Evolutionary conservation across 2,329 filamentous ascomycete genomes (phyloP).

Genomic region (Fusarium buxicola): DNA sequence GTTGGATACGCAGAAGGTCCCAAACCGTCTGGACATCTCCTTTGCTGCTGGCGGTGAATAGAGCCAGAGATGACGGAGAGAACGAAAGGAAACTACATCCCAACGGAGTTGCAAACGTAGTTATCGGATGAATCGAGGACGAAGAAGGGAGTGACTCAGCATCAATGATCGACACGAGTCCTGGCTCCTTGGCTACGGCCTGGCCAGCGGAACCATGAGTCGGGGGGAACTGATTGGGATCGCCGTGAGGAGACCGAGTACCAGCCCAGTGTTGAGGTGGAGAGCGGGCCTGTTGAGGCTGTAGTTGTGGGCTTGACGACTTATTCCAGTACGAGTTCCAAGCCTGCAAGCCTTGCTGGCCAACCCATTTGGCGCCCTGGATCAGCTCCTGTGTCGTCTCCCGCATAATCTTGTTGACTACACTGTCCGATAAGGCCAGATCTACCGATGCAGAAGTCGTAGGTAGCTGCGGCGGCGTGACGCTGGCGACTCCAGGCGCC

Average conservation of each 20-base stretch:
- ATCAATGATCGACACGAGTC: slow-evolving; percentile 81
- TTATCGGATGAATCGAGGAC: slow-evolving; percentile 69
- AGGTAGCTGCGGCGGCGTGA: slow-evolving; percentile 77
- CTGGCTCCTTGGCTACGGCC: slow-evolving; percentile 71
- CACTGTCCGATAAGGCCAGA: slow-evolving; percentile 75
- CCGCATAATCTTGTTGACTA: slow-evolving; percentile 81
- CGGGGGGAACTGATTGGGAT: slow-evolving; percentile 73
- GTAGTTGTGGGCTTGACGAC: slow-evolving; percentile 55
- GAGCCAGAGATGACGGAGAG: slow-evolving; percentile 76
- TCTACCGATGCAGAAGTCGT: slow-evolving; percentile 75
- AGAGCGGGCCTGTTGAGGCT: slow-evolving; percentile 59
- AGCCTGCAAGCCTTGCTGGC: slow-evolving; percentile 79
- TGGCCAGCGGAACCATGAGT: slow-evolving; percentile 76
- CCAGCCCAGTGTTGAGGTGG: slow-evolving; percentile 62
- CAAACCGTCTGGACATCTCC: slow-evolving; percentile 87
- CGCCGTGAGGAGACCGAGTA: slow-evolving; percentile 58
- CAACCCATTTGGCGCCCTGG: slow-evolving; percentile 79
- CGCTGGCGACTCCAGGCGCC: slow-evolving; percentile 67
- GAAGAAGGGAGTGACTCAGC: slow-evolving; percentile 68
- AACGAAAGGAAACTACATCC: slow-evolving; percentile 87
- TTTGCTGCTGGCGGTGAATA: slow-evolving; percentile 84
- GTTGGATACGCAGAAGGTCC: slow-evolving; percentile 77
- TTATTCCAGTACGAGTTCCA: slow-evolving; percentile 86
- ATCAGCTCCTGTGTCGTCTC: slow-evolving; percentile 84
- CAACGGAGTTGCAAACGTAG: slow-evolving; percentile 76